Conservation (phyloP, 768 basidiomycete species). For the Hygrophorus pudorinus region DNA sequence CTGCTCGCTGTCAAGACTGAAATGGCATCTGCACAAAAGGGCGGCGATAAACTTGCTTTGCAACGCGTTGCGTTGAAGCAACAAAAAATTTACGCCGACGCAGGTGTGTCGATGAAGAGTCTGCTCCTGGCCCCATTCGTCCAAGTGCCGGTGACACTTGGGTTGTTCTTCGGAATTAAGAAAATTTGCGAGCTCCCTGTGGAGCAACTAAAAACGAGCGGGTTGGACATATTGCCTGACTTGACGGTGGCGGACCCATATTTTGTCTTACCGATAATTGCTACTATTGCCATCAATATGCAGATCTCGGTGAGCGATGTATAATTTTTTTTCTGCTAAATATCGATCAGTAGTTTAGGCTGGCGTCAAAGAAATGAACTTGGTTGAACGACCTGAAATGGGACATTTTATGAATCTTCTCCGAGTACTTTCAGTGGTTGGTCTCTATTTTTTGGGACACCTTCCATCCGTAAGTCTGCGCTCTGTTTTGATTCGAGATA, state of each 20-base stretch:
- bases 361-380: conserved; percentile 45
- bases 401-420: conserved; percentile 63
- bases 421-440: conserved; percentile 43
- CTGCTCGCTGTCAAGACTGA: conserved; percentile 31
- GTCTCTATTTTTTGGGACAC: conserved; percentile 34
- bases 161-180: conserved; percentile 76
- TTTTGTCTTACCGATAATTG: conserved; percentile 56
- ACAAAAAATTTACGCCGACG: conserved; percentile 47
- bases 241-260: conserved; percentile 72
- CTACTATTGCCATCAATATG: conserved; percentile 49
- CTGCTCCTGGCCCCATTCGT: conserved; percentile 43
- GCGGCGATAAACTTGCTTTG: conserved; percentile 36
- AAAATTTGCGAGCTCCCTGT: conserved; percentile 63
- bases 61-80: conserved; percentile 43
- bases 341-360: conserved; percentile 17
- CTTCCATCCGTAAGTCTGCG: conserved; percentile 55
- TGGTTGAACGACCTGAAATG: conserved; percentile 39
- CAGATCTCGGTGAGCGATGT: conserved; percentile 53
- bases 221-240: conserved; percentile 64
- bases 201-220: conserved; percentile 66
- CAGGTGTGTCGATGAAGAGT: conserved; percentile 51
- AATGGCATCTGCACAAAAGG: conserved; percentile 18
- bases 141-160: conserved; percentile 70
- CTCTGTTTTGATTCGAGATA: not conserved
- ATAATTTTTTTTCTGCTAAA: conserved; percentile 2